Evolutionary conservation across 2,329 filamentous ascomycete genomes (phyloP), one percentile per base, ranked within the genome.

Genomic region (Fusarium subtropicale): DNA sequence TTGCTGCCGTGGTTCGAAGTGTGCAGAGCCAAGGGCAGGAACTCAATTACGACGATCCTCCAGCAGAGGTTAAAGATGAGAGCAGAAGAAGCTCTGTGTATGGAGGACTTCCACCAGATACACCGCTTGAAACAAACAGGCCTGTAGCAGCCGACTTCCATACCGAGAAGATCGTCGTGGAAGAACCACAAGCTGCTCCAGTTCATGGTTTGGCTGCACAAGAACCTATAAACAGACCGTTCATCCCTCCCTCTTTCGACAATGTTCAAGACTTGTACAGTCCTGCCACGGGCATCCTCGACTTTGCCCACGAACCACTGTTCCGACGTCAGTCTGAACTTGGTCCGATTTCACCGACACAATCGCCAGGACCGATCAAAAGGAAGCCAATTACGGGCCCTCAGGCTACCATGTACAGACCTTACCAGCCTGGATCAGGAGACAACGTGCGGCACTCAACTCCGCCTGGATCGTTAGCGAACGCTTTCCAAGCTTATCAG

Each of bases 1-100:
- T 69, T 7, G 26, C 57, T 4, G 66, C 66, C 3, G 66, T 69
- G 18, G 44, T 69, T 22, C 53, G 66, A 31, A 31, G 45, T 3
- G 66, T 69, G 22, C 62, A 70, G 11, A 56, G 3, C 4, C 20
- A 50, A 20, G 66, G 62, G 20, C 66, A 70, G 11, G 66, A 63
- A 24, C 62, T 69, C 9, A 16, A 70, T 18, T 70, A 70, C 7
- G 66, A 64, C 7, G 53, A 56, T 7, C 36, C 53, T 3, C 22
- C 33, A 16, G 11, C 26, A 10, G 18, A 42, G 2, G 20, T 30
- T 2, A 41, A 63, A 1, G n/a, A 28, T 2, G 42, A 58, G 26
- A 62, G 59, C 2, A 46, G 28, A 2, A 13, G 47, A 30, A 66
- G 55, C 5, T 66, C 61, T 3, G 16, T 41, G 11, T 42, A 55